Evolutionary conservation across 345 rosid species (phyloP).

Genomic region (Excoecaria cochinchinensis): DNA sequence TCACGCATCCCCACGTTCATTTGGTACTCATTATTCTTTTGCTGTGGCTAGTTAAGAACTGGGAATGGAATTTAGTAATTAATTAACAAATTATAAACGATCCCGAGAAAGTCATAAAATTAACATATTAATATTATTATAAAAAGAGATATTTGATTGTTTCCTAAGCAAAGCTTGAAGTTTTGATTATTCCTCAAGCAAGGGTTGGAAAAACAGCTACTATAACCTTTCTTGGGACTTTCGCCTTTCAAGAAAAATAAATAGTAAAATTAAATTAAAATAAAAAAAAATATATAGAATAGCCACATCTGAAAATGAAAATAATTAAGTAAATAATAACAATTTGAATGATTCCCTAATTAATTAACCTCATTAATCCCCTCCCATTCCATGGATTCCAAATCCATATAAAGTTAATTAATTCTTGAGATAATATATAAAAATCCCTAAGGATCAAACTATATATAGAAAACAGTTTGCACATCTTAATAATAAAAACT

Average conservation of each 20-base stretch:
- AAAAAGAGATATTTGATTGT: not conserved
- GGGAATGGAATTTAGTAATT: not conserved
- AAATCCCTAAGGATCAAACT: too few species aligned
- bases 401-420: too few species aligned
- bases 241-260: not conserved
- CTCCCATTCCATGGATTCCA: too few species aligned
- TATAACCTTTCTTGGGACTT: not conserved
- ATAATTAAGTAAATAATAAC: too few species aligned
- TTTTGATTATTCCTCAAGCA: constrained; percentile 2
- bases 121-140: not conserved
- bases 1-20: not conserved
- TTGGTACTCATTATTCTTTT: not conserved
- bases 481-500: too few species aligned
- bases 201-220: not conserved
- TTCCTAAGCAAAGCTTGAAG: not conserved
- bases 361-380: too few species aligned
- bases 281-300: too few species aligned
- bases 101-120: not conserved
- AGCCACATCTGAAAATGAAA: too few species aligned
- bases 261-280: too few species aligned
- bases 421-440: too few species aligned
- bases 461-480: too few species aligned
- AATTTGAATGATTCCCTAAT: too few species aligned
- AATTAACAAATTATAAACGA: not conserved
- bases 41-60: not conserved